phyloP scores from a whole-genome alignment of 75 land plant species.

The Picea glauca region DNA sequence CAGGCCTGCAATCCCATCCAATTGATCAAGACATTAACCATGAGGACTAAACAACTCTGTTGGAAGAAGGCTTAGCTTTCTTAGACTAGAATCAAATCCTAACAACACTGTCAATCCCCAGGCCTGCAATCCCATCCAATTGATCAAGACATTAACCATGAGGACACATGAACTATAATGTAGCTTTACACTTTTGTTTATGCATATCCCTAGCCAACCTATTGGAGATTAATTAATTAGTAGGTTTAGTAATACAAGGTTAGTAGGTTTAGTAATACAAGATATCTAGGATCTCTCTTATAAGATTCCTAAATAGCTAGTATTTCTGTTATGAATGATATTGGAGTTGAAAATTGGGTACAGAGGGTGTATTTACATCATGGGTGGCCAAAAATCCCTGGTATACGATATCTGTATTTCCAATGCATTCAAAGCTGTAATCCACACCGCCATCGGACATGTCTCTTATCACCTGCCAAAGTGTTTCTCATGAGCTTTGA shows the following conservation, averaged over 20 bases:
- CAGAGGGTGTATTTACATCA: slow-evolving; percentile 24
- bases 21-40: too few species aligned
- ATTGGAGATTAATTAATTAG: too few species aligned
- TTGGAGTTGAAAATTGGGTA: too few species aligned
- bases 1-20: too few species aligned
- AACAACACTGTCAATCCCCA: not conserved
- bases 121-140: not conserved
- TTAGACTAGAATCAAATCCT: not conserved
- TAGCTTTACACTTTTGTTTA: not conserved
- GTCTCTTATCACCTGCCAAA: slow-evolving; percentile 51
- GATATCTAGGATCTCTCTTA: too few species aligned
- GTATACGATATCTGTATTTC: slow-evolving; percentile 48
- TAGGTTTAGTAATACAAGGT: too few species aligned
- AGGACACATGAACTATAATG: not conserved
- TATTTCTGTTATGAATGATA: too few species aligned
- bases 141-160: not conserved
- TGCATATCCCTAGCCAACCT: too few species aligned
- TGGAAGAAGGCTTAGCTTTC: not conserved
- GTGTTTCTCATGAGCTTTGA: not conserved
- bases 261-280: too few species aligned
- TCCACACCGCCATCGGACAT: slow-evolving; percentile 80
- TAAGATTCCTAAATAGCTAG: too few species aligned
- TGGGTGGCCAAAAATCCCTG: slow-evolving; percentile 62
- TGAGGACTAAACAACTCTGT: not conserved
- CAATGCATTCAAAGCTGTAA: slow-evolving; percentile 78